Evolutionary conservation across 2,329 filamentous ascomycete genomes (phyloP).

Genomic region (Diplodia intermedia): DNA sequence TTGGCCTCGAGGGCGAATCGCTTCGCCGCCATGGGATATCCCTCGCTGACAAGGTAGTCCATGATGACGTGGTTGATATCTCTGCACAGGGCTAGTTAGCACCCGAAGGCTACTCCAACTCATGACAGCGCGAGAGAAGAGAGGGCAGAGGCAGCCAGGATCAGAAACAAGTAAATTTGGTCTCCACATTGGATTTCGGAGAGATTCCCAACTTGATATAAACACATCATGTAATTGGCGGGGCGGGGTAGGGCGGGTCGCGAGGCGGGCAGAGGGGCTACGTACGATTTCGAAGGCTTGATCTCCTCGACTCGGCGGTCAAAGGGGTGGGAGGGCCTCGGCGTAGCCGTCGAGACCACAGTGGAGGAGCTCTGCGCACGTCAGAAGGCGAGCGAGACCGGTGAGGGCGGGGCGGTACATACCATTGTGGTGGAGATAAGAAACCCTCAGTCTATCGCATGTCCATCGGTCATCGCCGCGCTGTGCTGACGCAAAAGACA

Average conservation of each 20-base stretch:
- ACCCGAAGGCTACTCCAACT: constrained; percentile 2
- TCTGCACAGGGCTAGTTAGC: constrained; percentile 59
- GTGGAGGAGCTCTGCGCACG: constrained; percentile 65
- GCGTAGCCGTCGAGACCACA: constrained; percentile 74
- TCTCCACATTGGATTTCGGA: constrained; percentile 97
- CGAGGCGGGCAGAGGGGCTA: constrained; percentile 48
- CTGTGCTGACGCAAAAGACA: constrained; percentile 28
- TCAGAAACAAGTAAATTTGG: constrained; percentile 81
- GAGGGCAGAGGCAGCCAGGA: constrained; percentile 40
- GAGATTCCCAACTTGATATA: constrained; percentile 99
- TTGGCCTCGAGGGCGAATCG: constrained; percentile 96
- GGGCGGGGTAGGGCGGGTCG: constrained; percentile 5
- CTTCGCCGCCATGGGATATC: constrained; percentile 88
- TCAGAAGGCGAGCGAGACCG: constrained; percentile 35
- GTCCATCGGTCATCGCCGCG: constrained; percentile 45
- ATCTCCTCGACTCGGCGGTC: constrained; percentile 82
- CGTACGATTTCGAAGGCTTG: constrained; percentile 89
- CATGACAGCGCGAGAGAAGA: constrained; percentile 33
- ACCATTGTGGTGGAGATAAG: constrained; percentile 46
- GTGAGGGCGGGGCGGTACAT: constrained; percentile 32
- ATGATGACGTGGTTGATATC: constrained; percentile 95
- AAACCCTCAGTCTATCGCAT: constrained; percentile 40
- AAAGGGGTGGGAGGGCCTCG: constrained; percentile 73
- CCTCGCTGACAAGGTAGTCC: constrained; percentile 95
- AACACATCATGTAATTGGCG: constrained; percentile 72